Conservation (phyloP, 768 basidiomycete genomes). For the Mycena rebaudengoi region DNA sequence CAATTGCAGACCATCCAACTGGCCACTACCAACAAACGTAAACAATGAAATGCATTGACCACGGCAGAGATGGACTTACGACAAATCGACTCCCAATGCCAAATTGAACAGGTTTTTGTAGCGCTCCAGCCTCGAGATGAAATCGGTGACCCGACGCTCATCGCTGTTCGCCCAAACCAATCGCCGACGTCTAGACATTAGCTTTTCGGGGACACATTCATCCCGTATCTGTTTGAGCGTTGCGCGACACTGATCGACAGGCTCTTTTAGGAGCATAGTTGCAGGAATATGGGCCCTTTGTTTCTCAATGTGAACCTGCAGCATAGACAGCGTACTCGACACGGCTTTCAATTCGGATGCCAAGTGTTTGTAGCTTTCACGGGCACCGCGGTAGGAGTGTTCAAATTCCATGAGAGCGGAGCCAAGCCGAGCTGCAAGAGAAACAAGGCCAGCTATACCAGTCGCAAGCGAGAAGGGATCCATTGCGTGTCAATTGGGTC, state of each 20-base stretch:
- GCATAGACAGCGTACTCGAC: neutral
- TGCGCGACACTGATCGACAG: neutral
- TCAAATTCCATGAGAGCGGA: neutral
- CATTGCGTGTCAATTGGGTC: too few relatives aligned
- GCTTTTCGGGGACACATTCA: neutral
- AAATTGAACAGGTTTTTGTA: constrained; percentile 5
- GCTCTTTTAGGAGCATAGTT: neutral
- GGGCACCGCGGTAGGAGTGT: neutral
- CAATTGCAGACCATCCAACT: neutral
- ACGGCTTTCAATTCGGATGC: neutral
- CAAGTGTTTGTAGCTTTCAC: neutral
- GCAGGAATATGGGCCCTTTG: neutral
- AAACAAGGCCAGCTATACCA: neutral
- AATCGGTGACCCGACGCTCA: neutral
- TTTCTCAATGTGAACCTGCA: neutral
- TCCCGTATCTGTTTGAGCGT: neutral
- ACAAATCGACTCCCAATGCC: neutral
- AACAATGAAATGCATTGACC: neutral
- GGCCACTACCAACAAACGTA: neutral
- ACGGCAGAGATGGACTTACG: neutral
- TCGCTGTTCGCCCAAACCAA: neutral
- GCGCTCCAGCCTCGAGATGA: neutral
- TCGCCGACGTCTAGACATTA: neutral
- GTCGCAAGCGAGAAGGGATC: constrained; percentile 7
- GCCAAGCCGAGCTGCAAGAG: neutral